Evolutionary conservation across 2,329 filamentous ascomycete species (phyloP), one percentile per base, ranked within the genome.

Genomic region (Xylariales sp.): DNA sequence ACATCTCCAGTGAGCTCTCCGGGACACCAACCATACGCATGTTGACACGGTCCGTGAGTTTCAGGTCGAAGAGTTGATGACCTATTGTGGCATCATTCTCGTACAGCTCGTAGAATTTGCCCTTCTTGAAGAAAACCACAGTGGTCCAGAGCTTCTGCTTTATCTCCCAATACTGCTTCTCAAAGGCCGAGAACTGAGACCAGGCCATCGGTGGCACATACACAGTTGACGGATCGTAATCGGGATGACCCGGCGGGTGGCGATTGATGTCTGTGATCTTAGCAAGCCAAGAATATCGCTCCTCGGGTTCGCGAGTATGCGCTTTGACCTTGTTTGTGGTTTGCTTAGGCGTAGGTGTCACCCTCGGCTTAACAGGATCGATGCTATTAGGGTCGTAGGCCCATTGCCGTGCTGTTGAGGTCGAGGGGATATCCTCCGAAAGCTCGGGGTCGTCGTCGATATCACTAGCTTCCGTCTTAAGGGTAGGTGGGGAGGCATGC

Each of bases 21-120:
- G 96, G 96, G 0, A 99, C 96, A 69, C 96, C 96, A 1, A 98
- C 96, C 96, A 99, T 99, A 72, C 95, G 92, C 96, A 99, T 99
- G 79, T 99, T 99, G 78, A 99, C 96, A 62, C 96, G 89, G 75
- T 99, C 96, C 0, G 96, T 99, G 78, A 99, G 90, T 82, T 99
- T 99, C 64, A 99, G 86, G 79, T 99, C 96, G 75, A 99, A 99
- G 16, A 97, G 85, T 78, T 98, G 96, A 77, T 99, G 94, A 4
- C 96, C 96, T 64, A 98, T 91, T 0, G 95, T 97, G 5, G 96
- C 96, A 80, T 99, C 96, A 68, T 97, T 97, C 79, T 99, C 96
- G 76, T 98, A 99, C 0, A 99, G 86, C 78, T 99, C 96, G 77
- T 97, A 99, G 80, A 99, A 99, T 76, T 99, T 99, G 76, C 96